Conservation (phyloP, 257 asterid species). For the Cinchona pubescens region DNA sequence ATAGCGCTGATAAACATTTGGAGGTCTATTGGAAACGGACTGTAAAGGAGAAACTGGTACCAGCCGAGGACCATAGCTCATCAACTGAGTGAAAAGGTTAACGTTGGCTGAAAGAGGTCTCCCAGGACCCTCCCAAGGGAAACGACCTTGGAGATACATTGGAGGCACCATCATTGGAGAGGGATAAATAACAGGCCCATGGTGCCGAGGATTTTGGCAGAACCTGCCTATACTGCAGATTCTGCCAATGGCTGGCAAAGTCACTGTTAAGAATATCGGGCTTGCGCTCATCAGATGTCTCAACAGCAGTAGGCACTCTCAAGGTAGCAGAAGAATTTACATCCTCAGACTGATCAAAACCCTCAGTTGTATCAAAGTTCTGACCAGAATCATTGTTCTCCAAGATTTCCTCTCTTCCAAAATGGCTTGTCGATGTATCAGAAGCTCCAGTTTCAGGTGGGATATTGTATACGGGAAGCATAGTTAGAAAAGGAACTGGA, state of each 20-base stretch:
- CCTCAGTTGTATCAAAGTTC: slow-evolving; percentile 42
- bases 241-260: slow-evolving; percentile 87
- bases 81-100: slow-evolving; percentile 61
- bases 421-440: slow-evolving; percentile 51
- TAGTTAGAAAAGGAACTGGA: slow-evolving; percentile 89
- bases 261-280: slow-evolving; percentile 87
- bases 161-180: slow-evolving; percentile 89
- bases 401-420: slow-evolving; percentile 49
- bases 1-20: slow-evolving; percentile 58
- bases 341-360: slow-evolving; percentile 55
- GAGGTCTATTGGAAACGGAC: slow-evolving; percentile 63
- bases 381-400: slow-evolving; percentile 47
- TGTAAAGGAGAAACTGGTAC: slow-evolving; percentile 68
- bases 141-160: slow-evolving; percentile 63
- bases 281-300: slow-evolving; percentile 47
- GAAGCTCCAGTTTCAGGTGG: slow-evolving; percentile 61
- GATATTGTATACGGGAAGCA: slow-evolving; percentile 77
- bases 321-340: slow-evolving; percentile 40
- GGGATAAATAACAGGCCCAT: slow-evolving; percentile 57
- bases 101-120: slow-evolving; percentile 62
- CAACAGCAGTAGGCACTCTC: slow-evolving; percentile 44
- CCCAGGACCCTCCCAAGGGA: slow-evolving; percentile 81
- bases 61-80: slow-evolving; percentile 62
- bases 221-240: slow-evolving; percentile 82
- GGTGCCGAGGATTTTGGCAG: slow-evolving; percentile 67